Conservation (phyloP, 352 stramenopile genomes). For the Blastocystis sp. region DNA sequence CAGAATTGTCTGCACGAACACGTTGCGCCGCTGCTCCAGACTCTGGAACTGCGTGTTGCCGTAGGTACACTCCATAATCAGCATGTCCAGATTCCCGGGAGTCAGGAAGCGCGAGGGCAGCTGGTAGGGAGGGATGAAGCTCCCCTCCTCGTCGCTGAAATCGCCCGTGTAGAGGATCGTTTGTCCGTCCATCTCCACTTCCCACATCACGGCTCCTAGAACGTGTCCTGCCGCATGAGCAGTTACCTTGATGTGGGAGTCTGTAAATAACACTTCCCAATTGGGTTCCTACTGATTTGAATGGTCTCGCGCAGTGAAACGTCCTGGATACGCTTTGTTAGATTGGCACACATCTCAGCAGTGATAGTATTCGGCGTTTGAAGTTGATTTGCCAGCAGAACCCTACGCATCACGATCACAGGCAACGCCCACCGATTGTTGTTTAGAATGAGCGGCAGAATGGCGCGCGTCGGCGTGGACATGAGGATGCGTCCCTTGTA, state of each 20-base stretch:
- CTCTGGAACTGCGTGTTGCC: constrained; percentile 42
- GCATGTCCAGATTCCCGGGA: constrained; percentile 26
- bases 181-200: not conserved
- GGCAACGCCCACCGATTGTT: constrained; percentile 38
- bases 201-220: constrained; percentile 57
- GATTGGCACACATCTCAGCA: constrained; percentile 32
- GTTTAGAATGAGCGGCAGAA: constrained; percentile 8
- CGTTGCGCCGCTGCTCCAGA: not conserved
- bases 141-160: constrained; percentile 2
- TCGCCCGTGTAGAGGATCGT: constrained; percentile 57
- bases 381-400: constrained; percentile 24
- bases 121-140: constrained; percentile 55
- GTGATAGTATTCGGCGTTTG: constrained; percentile 35
- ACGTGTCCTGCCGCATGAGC: constrained; percentile 44
- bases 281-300: constrained; percentile 10
- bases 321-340: constrained; percentile 38
- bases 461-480: constrained; percentile 31
- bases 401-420: not conserved
- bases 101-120: not conserved
- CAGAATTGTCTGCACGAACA: constrained; percentile 1
- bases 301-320: constrained; percentile 21
- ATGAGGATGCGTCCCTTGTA: constrained; percentile 36
- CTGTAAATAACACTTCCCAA: not conserved
- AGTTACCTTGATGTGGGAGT: constrained; percentile 8
- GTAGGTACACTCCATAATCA: constrained; percentile 65